These are phyloP conservation scores for Alternaria gaisen DNA, from an alignment of 2,329 filamentous ascomycete genomes.

Conservation along the genomic window DNA sequence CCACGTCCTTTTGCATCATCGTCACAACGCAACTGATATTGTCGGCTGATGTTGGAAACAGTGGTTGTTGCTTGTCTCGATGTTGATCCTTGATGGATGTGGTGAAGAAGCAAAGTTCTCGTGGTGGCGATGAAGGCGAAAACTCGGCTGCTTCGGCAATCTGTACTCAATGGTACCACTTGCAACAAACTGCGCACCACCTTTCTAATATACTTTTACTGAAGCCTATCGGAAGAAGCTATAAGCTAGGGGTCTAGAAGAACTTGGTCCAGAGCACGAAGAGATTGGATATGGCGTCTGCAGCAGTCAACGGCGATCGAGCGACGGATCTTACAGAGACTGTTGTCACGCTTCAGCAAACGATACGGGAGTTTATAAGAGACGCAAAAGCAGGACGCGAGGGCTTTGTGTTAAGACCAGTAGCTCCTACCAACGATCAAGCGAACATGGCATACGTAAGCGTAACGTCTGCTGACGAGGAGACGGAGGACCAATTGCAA, in stretches of 20 bases:
- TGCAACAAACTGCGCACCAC: background rate
- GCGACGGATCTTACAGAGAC: slow-evolving; percentile 5
- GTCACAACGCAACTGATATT: background rate
- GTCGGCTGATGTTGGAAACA: background rate
- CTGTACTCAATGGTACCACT: background rate
- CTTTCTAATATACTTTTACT: background rate
- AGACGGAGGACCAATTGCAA: background rate
- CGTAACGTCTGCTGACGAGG: background rate
- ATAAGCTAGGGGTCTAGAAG: background rate
- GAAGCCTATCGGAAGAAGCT: background rate
- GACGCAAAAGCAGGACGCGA: background rate
- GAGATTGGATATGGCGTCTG: background rate
- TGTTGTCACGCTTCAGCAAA: slow-evolving; percentile 1
- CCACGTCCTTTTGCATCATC: background rate
- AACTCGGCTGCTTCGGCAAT: background rate
- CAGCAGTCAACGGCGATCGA: slow-evolving; percentile 2
- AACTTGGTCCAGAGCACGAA: background rate
- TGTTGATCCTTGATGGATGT: background rate
- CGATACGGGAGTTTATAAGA: background rate
- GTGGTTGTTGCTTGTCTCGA: background rate
- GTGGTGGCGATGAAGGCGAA: slow-evolving; percentile 3
- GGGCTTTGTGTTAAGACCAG: background rate
- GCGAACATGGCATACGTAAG: background rate
- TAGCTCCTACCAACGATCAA: background rate
- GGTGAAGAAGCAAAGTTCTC: background rate